Percentiles rank a stretch among this genome's conserved stretches.
Conservation (phyloP, 176 grass and related monocot species). For the Eragrostis curvula region DNA sequence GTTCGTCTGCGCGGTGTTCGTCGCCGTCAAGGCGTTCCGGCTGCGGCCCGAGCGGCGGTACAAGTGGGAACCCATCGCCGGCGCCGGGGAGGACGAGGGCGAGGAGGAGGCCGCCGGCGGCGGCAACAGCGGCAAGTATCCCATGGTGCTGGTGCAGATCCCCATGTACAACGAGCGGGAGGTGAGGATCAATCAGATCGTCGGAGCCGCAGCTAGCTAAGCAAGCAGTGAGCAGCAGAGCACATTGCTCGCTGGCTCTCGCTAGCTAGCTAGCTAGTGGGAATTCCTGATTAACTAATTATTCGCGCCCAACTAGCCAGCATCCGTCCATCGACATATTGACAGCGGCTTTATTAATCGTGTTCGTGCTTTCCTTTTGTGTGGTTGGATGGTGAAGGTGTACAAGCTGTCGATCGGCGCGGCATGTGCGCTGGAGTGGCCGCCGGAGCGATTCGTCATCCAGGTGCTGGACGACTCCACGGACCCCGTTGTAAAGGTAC, state of each 20-base stretch:
- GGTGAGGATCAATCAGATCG: conserved; percentile 50
- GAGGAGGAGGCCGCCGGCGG: conserved; percentile 26
- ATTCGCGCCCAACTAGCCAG: no score
- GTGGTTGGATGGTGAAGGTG: conserved; percentile 48
- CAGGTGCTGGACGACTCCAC: conserved; percentile 99
- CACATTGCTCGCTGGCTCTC: no score
- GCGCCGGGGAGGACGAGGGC: neutral
- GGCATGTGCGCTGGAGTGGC: conserved; percentile 83
- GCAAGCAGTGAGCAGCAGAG: no score
- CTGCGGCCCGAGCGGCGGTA: conserved; percentile 66
- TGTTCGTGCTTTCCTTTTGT: neutral
- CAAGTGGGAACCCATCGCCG: conserved; percentile 52
- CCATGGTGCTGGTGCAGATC: conserved; percentile 96
- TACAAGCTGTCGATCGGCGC: conserved; percentile 96
- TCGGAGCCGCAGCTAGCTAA: no score
- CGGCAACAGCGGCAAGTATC: conserved; percentile 21
- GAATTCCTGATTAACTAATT: no score
- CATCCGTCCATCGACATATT: no score
- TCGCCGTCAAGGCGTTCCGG: conserved; percentile 39
- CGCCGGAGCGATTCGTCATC: conserved; percentile 65
- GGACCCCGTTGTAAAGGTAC: conserved; percentile 78
- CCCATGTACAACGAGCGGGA: conserved; percentile 99
- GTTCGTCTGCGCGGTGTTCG: conserved; percentile 47
- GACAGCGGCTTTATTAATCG: no score
- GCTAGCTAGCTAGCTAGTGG: no score